Evolutionary conservation across 306 rosid genomes (phyloP), one percentile per base, ranked within the genome.

Genomic region (Quillaja saponaria): DNA sequence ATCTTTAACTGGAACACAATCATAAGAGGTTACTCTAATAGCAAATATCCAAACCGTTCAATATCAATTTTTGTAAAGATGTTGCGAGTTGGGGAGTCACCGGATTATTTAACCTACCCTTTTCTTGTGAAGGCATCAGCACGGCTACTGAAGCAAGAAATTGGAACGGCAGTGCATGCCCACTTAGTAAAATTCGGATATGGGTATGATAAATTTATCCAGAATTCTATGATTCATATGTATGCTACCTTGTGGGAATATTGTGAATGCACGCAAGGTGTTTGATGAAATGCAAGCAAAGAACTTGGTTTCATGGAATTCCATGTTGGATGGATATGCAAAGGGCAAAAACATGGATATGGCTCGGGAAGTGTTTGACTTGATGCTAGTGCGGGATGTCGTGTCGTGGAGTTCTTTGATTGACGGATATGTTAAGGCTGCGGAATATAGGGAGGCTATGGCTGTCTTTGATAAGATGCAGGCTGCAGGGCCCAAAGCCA

Each of bases 361-460:
- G 18, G 96, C 95, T 5, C 57, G 64, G 58, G 64, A 80, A 35
- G 69, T 86, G 73, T 89, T 89, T 71, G 84, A 81, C 8, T 51
- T 71, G 39, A 89, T 89, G 89, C 74, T 69, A 3, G 84, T 80
- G 63, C 62, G 67, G 70, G 87, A 86, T 61, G 91, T 89, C 21
- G 80, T 86, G 55, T 89, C 95, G 1, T 86, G 95, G 90, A 89
- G 95, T 69, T 89, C 90, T 59, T 45, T 84, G 75, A 78, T 86
- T 49, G 87, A 83, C 52, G 94, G 94, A 50, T 78, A 80, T 71
- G 89, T 86, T 55, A 86, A 86, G 68, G 79, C 62, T 17, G 80
- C 81, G 49, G 81, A 82, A 64, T 74, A 80, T 40, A 55, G 76
- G 49, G 89, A 83, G 74, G 94, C 89, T 38, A 63, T 86, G 80